Evolutionary conservation across 2,329 filamentous ascomycete species (phyloP).

Genomic region (Sclerotinia trifoliorum): DNA sequence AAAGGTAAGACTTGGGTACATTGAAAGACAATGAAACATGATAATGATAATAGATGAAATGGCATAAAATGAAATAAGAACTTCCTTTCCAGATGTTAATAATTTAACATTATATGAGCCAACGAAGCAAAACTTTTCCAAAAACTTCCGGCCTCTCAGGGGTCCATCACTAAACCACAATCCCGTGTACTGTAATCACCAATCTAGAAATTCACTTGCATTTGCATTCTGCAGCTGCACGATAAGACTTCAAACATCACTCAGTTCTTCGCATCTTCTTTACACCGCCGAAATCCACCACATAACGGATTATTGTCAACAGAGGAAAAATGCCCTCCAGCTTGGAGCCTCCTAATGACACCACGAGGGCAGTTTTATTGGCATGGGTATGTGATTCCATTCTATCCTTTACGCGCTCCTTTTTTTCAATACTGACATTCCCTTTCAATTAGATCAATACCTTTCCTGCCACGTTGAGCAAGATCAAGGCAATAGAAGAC

Average conservation of each 20-base stretch:
- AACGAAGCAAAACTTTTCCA: slow-evolving; percentile 2
- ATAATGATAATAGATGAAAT: background rate
- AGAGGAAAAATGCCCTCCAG: slow-evolving; percentile 20
- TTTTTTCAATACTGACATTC: background rate
- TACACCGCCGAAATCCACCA: slow-evolving; percentile 21
- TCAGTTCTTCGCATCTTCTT: slow-evolving; percentile 22
- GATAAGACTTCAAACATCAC: slow-evolving; percentile 23
- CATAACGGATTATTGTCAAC: slow-evolving; percentile 11
- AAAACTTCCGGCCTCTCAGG: background rate
- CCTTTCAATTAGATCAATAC: slow-evolving; percentile 38
- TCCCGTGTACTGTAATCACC: slow-evolving; percentile 15
- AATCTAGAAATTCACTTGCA: slow-evolving; percentile 20
- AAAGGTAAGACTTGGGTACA: background rate
- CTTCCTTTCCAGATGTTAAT: background rate
- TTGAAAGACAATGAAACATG: slow-evolving; percentile 7
- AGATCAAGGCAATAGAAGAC: slow-evolving; percentile 37
- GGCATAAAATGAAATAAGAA: slow-evolving; percentile 9
- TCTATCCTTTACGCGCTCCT: slow-evolving; percentile 25
- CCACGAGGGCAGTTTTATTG: slow-evolving; percentile 50
- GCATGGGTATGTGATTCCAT: slow-evolving; percentile 48
- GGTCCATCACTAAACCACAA: slow-evolving; percentile 16
- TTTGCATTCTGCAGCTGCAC: slow-evolving; percentile 10
- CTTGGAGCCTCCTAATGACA: slow-evolving; percentile 20
- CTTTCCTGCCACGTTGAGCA: slow-evolving; percentile 35
- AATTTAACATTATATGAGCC: background rate